Evolutionary conservation across 768 basidiomycete genomes (phyloP).

Genomic region (Boletales sp.): DNA sequence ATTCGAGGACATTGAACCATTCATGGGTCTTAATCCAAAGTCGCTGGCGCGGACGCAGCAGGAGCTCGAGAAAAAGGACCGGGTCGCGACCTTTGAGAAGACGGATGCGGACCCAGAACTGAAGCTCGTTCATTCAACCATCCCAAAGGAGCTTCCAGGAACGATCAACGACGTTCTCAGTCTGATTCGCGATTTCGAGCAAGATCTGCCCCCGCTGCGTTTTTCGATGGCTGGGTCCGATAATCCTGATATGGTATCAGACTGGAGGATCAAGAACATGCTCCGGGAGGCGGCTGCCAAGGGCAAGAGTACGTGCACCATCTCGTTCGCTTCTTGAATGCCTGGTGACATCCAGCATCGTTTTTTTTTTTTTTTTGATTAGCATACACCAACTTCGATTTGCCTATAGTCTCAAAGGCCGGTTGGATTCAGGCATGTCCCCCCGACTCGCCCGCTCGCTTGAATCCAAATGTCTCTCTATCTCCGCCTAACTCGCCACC

Average conservation of each 20-base stretch:
- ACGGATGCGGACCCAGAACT: neutral
- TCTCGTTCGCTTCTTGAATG: neutral
- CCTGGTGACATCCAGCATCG: neutral
- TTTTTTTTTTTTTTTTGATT: neutral
- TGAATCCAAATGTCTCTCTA: conserved; percentile 27
- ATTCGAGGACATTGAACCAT: conserved; percentile 33
- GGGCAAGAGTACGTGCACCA: conserved; percentile 21
- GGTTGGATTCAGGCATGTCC: conserved; percentile 24
- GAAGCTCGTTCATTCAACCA: conserved; percentile 12
- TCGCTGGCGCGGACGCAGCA: conserved; percentile 18
- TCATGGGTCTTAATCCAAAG: conserved; percentile 34
- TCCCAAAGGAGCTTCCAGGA: conserved; percentile 5
- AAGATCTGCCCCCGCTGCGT: conserved; percentile 30
- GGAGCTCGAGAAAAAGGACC: conserved; percentile 14
- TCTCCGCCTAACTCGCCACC: neutral
- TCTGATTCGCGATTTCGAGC: conserved; percentile 26
- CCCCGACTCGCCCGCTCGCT: conserved; percentile 24
- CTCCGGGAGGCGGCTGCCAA: conserved; percentile 26
- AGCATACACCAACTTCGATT: conserved; percentile 27
- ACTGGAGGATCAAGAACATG: conserved; percentile 21
- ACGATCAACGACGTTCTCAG: conserved; percentile 14
- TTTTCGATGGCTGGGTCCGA: conserved; percentile 30
- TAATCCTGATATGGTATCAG: conserved; percentile 25
- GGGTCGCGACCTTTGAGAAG: conserved; percentile 27
- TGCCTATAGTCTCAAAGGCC: conserved; percentile 31